These are phyloP conservation scores for Fusarium penzigii DNA, from an alignment of 2,329 filamentous ascomycete genomes.

Conservation along the genomic window DNA sequence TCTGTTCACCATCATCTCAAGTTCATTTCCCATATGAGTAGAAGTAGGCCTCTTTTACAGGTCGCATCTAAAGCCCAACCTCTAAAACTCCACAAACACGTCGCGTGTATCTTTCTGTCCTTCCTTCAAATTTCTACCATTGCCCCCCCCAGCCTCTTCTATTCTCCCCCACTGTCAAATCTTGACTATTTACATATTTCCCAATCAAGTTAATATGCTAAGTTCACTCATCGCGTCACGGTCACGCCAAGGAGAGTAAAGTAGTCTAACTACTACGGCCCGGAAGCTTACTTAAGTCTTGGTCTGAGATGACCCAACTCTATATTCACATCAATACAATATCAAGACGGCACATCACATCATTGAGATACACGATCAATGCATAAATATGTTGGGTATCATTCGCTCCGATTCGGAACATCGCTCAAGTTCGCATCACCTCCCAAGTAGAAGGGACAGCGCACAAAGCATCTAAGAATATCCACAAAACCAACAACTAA, in stretches of 20 bases:
- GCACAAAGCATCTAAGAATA: not conserved
- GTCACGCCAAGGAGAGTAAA: too few relatives aligned
- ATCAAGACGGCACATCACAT: not conserved
- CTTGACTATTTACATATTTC: constrained; percentile 28
- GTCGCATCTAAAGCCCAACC: too few relatives aligned
- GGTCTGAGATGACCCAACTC: too few relatives aligned
- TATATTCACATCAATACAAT: too few relatives aligned
- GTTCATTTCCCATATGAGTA: too few relatives aligned
- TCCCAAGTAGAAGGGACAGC: not conserved
- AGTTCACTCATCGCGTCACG: too few relatives aligned
- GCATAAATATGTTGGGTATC: constrained; percentile 30
- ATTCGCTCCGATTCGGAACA: constrained; percentile 22
- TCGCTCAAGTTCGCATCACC: constrained; percentile 2
- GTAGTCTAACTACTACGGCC: too few relatives aligned
- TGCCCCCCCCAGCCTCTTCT: constrained; percentile 7
- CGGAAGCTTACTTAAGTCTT: too few relatives aligned
- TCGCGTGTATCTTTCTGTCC: too few relatives aligned
- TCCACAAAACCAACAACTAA: not conserved
- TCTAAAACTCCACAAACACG: too few relatives aligned
- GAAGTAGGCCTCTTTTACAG: too few relatives aligned
- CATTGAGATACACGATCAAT: not conserved
- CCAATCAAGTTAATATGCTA: constrained; percentile 6
- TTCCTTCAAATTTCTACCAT: constrained; percentile 2
- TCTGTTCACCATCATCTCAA: too few relatives aligned
- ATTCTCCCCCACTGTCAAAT: constrained; percentile 1